Conservation (phyloP, 2,329 filamentous ascomycete species). For the Fusarium kyushuense region DNA sequence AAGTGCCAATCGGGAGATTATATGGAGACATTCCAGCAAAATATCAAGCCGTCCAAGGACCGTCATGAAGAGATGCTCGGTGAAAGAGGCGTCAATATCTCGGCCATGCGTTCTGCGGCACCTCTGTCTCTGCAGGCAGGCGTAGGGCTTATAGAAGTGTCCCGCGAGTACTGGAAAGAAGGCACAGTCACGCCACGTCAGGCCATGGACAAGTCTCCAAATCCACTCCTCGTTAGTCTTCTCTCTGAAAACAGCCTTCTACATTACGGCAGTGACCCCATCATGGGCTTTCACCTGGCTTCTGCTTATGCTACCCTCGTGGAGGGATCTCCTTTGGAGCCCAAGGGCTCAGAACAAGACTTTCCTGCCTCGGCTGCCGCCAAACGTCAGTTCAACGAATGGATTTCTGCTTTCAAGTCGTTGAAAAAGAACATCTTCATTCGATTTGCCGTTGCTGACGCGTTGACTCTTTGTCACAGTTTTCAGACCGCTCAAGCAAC, state of each 20-base stretch:
- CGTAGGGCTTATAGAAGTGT: conserved; percentile 40
- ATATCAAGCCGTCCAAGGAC: conserved; percentile 38
- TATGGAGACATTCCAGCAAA: conserved; percentile 28
- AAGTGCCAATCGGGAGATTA: conserved; percentile 23
- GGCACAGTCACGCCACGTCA: conserved; percentile 48
- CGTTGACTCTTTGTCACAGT: conserved; percentile 63
- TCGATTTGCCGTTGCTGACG: conserved; percentile 62
- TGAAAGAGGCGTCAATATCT: conserved; percentile 42
- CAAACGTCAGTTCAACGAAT: conserved; percentile 60
- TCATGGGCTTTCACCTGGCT: conserved; percentile 69
- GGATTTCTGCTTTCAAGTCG: conserved; percentile 57
- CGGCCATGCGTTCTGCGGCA: conserved; percentile 54
- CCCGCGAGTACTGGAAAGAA: conserved; percentile 53
- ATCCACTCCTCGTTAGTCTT: conserved; percentile 60
- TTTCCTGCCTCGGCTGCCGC: conserved; percentile 53
- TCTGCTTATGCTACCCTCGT: conserved; percentile 57
- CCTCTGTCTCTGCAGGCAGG: conserved; percentile 51
- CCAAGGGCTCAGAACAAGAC: conserved; percentile 23
- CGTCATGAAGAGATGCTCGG: conserved; percentile 26
- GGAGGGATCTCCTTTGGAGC: conserved; percentile 55
- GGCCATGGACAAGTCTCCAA: conserved; percentile 48
- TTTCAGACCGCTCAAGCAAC: conserved; percentile 57
- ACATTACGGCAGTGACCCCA: conserved; percentile 63
- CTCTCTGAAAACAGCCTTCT: conserved; percentile 54
- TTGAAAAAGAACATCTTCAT: conserved; percentile 53